These are phyloP conservation scores for Epichloe aotearoae DNA, from an alignment of 2,329 filamentous ascomycete genomes.

Conservation along the genomic window DNA sequence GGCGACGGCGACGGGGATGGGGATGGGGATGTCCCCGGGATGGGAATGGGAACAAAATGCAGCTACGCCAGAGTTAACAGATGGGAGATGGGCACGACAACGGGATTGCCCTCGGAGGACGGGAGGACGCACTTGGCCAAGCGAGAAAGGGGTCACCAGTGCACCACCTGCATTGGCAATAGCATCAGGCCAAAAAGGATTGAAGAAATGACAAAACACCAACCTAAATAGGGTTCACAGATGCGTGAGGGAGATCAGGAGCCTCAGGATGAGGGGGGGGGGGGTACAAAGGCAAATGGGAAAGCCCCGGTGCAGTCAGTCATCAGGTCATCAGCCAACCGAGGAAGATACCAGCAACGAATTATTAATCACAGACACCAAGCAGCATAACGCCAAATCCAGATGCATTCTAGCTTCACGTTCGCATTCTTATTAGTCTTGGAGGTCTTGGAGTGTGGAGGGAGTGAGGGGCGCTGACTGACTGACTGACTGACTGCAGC, in stretches of 20 bases:
- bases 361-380: too few species aligned
- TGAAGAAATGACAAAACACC: slow-evolving; percentile 3
- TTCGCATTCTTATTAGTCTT: too few species aligned
- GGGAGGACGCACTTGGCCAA: not conserved
- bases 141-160: not conserved
- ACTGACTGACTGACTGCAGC: too few species aligned
- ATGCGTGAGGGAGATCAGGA: not conserved
- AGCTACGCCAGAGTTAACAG: not conserved
- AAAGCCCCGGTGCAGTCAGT: not conserved
- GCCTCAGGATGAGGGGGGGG: not conserved
- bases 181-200: not conserved
- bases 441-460: too few species aligned
- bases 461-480: too few species aligned
- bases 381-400: not conserved
- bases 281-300: not conserved
- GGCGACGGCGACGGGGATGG: not conserved
- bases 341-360: not conserved
- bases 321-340: too few species aligned
- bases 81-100: not conserved
- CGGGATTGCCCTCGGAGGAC: slow-evolving; percentile 1
- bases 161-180: not conserved
- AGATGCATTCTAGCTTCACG: not conserved
- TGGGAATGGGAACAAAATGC: slow-evolving; percentile 2
- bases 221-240: not conserved
- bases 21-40: not conserved